A percentile compares a stretch with the other conserved stretches of the same genome.
Evolutionary conservation across 441 rosid genomes (phyloP).

Genomic region (Eutrema salsugineum): DNA sequence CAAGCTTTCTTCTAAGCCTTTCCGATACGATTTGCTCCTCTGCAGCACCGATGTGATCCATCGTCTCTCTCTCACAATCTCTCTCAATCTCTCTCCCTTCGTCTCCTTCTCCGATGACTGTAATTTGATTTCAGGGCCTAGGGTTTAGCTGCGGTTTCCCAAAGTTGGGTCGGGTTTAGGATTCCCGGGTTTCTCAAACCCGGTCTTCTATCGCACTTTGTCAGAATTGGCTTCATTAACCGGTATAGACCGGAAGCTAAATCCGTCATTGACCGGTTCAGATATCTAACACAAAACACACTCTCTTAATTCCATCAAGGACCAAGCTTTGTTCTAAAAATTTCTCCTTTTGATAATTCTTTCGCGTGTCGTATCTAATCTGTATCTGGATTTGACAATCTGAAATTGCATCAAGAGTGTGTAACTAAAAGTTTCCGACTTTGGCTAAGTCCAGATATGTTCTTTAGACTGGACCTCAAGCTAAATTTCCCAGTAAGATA

Average conservation of each 20-base stretch:
- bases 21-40: constrained; percentile 71
- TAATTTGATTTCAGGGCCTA: background rate
- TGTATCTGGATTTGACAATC: background rate
- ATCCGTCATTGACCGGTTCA: background rate
- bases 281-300: too few species aligned
- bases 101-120: background rate
- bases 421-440: background rate
- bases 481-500: background rate
- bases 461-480: background rate
- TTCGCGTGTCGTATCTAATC: too few species aligned
- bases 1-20: constrained; percentile 60
- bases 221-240: background rate
- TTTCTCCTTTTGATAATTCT: too few species aligned
- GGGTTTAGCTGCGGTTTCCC: constrained; percentile 4
- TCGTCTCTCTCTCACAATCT: constrained; percentile 14
- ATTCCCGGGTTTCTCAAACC: background rate
- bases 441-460: background rate
- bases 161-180: background rate
- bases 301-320: too few species aligned
- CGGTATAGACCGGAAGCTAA: background rate
- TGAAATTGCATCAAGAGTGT: background rate
- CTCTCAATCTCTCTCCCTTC: background rate
- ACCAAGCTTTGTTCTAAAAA: too few species aligned
- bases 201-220: background rate
- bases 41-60: constrained; percentile 62